phyloP scores from a whole-genome alignment of 2,329 filamentous ascomycete genomes.

The Davidsoniella australis region DNA sequence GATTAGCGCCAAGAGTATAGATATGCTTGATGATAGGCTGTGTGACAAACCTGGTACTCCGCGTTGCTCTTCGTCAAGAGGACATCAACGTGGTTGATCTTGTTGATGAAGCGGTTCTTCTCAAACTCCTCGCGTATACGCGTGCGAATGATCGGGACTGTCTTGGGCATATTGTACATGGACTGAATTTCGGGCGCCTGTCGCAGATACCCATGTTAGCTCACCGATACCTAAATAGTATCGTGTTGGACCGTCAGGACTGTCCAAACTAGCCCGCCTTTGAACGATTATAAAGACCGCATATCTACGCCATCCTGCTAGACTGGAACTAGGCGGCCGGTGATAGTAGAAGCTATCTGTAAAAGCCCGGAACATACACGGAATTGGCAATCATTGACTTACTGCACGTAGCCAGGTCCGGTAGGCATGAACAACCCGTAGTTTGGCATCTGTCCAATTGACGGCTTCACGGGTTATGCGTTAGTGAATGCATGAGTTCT shows the following conservation, averaged over 20 bases:
- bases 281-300: neutral
- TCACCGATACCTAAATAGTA: neutral
- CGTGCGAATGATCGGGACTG: constrained; percentile 72
- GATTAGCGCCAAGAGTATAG: neutral
- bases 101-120: constrained; percentile 80
- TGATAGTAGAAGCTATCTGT: too few species aligned
- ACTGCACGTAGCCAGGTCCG: constrained; percentile 93
- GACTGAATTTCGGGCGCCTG: constrained; percentile 92
- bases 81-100: constrained; percentile 75
- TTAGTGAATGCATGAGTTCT: constrained; percentile 20
- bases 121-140: constrained; percentile 96
- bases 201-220: neutral
- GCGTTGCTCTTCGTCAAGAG: constrained; percentile 78
- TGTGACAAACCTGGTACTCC: constrained; percentile 66
- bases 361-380: too few species aligned
- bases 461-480: constrained; percentile 37
- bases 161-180: constrained; percentile 89
- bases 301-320: neutral
- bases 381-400: constrained; percentile 27
- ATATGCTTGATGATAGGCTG: neutral
- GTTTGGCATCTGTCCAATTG: constrained; percentile 79
- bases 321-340: too few species aligned
- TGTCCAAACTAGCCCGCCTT: neutral
- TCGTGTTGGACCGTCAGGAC: neutral
- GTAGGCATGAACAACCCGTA: constrained; percentile 75